These are phyloP conservation scores for Urostyla sp. DNA, from an alignment of 73 alveolate species.

Conservation along the genomic window DNA sequence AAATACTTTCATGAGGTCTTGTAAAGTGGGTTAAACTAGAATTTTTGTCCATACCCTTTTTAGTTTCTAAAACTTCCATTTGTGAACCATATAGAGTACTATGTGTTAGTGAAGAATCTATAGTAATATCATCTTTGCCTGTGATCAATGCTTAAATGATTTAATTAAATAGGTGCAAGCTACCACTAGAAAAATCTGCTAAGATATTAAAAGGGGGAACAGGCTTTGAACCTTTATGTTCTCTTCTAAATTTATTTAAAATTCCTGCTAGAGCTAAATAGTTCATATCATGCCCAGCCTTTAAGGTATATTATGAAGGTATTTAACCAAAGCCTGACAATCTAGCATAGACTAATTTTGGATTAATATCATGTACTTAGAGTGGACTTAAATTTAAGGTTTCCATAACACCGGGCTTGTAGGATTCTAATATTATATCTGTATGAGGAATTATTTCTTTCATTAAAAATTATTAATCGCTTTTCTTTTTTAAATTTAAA, in stretches of 20 bases:
- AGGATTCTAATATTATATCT: slow-evolving; percentile 69
- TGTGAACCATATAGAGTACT: slow-evolving; percentile 20
- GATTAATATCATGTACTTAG: slow-evolving; percentile 51
- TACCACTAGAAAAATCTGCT: slow-evolving; percentile 60
- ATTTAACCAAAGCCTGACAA: slow-evolving; percentile 71
- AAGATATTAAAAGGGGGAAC: slow-evolving; percentile 71
- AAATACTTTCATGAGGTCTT: slow-evolving; percentile 44
- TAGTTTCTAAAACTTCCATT: slow-evolving; percentile 1
- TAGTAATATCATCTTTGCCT: neutral
- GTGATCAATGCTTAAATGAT: slow-evolving; percentile 8
- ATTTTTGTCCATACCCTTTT: neutral
- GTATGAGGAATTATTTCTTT: slow-evolving; percentile 28
- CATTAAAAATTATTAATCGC: slow-evolving; percentile 44
- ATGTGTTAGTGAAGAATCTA: slow-evolving; percentile 51
- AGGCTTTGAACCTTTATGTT: slow-evolving; percentile 44
- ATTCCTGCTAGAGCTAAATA: slow-evolving; percentile 66
- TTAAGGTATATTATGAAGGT: slow-evolving; percentile 48
- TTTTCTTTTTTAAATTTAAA: slow-evolving; percentile 51
- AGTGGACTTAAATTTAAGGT: slow-evolving; percentile 66
- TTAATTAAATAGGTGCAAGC: slow-evolving; percentile 27
- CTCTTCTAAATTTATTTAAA: slow-evolving; percentile 66
- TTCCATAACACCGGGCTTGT: slow-evolving; percentile 80
- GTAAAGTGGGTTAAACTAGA: neutral
- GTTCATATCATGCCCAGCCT: slow-evolving; percentile 77
- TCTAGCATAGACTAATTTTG: slow-evolving; percentile 49